These are phyloP conservation scores for Lolium rigidum DNA, from an alignment of 176 grass and related monocot species.

Conservation along the genomic window DNA sequence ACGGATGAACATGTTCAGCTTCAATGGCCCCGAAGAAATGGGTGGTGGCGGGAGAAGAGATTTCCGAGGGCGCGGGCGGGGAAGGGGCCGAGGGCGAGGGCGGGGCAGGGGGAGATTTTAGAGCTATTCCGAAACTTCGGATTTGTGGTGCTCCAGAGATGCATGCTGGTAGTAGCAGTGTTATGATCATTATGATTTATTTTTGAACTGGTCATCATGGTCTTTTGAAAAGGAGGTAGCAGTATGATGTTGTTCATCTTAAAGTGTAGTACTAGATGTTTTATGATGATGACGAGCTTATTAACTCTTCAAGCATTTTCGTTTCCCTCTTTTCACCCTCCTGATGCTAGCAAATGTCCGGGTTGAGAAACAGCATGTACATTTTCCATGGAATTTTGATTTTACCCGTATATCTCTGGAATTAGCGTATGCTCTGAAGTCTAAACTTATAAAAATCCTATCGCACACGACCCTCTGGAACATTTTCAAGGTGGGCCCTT, in stretches of 20 bases:
- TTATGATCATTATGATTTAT: background rate
- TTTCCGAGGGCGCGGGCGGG: constrained; percentile 60
- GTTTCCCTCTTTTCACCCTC: background rate
- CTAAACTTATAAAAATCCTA: no score
- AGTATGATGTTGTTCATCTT: background rate
- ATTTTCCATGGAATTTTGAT: background rate
- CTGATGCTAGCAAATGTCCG: background rate
- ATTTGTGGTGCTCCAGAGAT: background rate
- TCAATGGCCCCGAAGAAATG: constrained; percentile 59
- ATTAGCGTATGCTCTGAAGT: background rate
- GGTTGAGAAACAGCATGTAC: constrained; percentile 22
- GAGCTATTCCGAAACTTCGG: background rate
- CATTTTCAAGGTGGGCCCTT: background rate
- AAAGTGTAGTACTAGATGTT: background rate
- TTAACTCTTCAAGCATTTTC: constrained; percentile 1
- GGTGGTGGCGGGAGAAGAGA: constrained; percentile 52
- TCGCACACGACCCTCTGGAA: no score
- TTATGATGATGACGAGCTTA: background rate
- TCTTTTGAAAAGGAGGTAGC: background rate
- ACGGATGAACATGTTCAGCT: constrained; percentile 89
- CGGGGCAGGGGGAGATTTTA: constrained; percentile 60
- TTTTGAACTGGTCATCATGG: background rate
- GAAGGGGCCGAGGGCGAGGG: constrained; percentile 47
- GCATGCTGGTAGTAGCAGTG: background rate
- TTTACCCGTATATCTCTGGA: background rate